These are phyloP conservation scores for Stenocarpella maydis DNA, from an alignment of 2,329 filamentous ascomycete species.

Conservation along the genomic window DNA sequence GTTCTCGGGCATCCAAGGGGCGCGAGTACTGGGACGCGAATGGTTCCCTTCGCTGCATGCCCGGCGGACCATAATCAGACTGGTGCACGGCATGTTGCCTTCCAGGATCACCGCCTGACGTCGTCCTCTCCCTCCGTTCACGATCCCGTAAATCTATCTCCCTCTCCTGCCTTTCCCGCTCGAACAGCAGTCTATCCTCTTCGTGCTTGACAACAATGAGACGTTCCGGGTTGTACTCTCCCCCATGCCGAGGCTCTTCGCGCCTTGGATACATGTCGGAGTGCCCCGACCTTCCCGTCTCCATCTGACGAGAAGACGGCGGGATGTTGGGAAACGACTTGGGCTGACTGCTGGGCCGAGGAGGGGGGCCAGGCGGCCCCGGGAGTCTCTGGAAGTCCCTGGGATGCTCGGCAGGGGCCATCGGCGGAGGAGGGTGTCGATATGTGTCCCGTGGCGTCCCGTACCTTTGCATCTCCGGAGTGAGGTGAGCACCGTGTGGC, in stretches of 20 bases:
- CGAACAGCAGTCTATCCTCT: conserved; percentile 59
- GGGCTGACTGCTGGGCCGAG: conserved; percentile 61
- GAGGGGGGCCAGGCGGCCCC: conserved; percentile 49
- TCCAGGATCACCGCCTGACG: conserved; percentile 57
- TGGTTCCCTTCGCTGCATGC: conserved; percentile 42
- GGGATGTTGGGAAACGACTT: conserved; percentile 55
- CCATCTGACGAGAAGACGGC: conserved; percentile 54
- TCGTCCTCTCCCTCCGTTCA: conserved; percentile 52
- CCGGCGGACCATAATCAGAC: conserved; percentile 49
- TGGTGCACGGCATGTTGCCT: conserved; percentile 55
- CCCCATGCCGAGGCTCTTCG: conserved; percentile 55
- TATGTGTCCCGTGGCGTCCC: conserved; percentile 65
- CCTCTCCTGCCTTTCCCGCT: conserved; percentile 48
- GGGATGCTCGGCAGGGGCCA: conserved; percentile 52
- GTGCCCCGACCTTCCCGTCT: conserved; percentile 53
- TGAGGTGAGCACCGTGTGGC: conserved; percentile 59
- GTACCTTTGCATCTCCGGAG: conserved; percentile 66
- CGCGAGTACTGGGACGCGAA: conserved; percentile 53
- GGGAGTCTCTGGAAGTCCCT: conserved; percentile 50
- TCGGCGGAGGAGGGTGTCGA: conserved; percentile 56
- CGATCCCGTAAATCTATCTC: conserved; percentile 52
- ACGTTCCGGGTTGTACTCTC: conserved; percentile 64
- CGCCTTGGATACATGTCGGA: conserved; percentile 57
- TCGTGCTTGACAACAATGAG: conserved; percentile 58
- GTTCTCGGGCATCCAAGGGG: conserved; percentile 53